Base-by-base conservation (phyloP, 2,329 filamentous ascomycete species). In the Aspergillus jensenii region DNA sequence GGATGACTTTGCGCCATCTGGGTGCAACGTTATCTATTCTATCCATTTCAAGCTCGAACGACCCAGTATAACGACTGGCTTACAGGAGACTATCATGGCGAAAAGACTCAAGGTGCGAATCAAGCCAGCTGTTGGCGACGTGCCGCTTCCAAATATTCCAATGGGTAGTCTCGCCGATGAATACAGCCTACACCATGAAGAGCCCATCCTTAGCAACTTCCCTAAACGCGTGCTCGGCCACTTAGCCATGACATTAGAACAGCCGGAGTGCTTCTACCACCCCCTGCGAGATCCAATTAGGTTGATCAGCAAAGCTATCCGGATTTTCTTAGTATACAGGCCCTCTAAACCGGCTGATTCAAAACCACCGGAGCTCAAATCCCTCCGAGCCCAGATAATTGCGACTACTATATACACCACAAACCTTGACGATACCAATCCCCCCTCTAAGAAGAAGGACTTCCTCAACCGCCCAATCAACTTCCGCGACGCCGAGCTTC, bases 351-450 rank as follows among this genome's bases (percentile, higher is more conserved):
- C 23, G 11, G 21, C 19, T 11, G 40, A 33, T 23, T 25, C 35
- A 17, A 15, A 33, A 15, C 54, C 39, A 17, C 60, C 60, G 3
- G 49, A 62, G 15, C 48, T 64, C 14, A 56, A 61, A 48, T 61
- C 60, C 7, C 43, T 64, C 14, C 50, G 56, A 4, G 62, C 58
- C 14, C 52, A 54, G 15, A 48, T 62, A 6, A 50, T 48, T 7
- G 58, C 58, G 17, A 64, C 56, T 6, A 64, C 62, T 1, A 51
- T 64, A 21, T 64, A 58, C 47, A 64, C 62, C 1, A 52, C 50
- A 5, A 44, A 31, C 4, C 39, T 43, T 11, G 40, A 59, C 19
- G 35, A 48, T 12, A 21, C 40, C 12, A 39, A 52, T 9, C 44
- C 55, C 11, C 56, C 52, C 0, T 23, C 45, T 1, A 61, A 58